A percentile compares a stretch with the other conserved stretches of the same genome.
Evolutionary conservation across 2,329 filamentous ascomycete genomes (phyloP).

Genomic region (Paramyrothecium sp.): DNA sequence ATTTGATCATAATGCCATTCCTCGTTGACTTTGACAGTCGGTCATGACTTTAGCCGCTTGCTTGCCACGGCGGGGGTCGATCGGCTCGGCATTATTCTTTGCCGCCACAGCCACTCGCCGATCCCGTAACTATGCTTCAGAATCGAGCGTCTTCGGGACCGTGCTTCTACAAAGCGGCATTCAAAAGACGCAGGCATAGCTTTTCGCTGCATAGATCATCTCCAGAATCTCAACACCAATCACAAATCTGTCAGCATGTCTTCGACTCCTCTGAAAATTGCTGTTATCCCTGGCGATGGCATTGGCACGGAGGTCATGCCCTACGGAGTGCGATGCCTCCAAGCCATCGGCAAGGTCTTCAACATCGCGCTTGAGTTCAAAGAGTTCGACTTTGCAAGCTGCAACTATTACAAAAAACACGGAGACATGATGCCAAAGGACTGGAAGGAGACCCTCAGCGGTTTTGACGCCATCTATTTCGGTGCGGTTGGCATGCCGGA

Average conservation of each 20-base stretch:
- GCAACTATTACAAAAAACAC: constrained; percentile 52
- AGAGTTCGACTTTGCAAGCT: constrained; percentile 65
- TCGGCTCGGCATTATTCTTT: no score
- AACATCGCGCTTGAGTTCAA: constrained; percentile 56
- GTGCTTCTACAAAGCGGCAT: no score
- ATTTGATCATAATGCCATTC: no score
- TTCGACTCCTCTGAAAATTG: constrained; percentile 38
- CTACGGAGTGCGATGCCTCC: constrained; percentile 59
- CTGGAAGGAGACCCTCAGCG: constrained; percentile 51
- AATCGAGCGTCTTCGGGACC: no score
- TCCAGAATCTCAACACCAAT: no score
- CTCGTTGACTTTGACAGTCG: no score
- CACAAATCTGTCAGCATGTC: constrained; percentile 31
- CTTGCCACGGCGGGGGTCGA: no score
- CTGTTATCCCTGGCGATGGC: constrained; percentile 67
- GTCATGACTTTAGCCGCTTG: no score
- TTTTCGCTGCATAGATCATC: no score
- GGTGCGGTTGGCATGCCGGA: constrained; percentile 60
- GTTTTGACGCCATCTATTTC: constrained; percentile 66
- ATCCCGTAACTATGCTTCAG: no score
- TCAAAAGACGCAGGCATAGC: no score
- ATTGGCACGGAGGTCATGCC: constrained; percentile 68
- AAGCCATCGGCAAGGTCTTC: constrained; percentile 47
- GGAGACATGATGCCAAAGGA: constrained; percentile 40
- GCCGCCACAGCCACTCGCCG: no score